Evolutionary conservation across 2,329 filamentous ascomycete genomes (phyloP), one percentile per base, ranked within the genome.

Genomic region (Penicillium sp.): DNA sequence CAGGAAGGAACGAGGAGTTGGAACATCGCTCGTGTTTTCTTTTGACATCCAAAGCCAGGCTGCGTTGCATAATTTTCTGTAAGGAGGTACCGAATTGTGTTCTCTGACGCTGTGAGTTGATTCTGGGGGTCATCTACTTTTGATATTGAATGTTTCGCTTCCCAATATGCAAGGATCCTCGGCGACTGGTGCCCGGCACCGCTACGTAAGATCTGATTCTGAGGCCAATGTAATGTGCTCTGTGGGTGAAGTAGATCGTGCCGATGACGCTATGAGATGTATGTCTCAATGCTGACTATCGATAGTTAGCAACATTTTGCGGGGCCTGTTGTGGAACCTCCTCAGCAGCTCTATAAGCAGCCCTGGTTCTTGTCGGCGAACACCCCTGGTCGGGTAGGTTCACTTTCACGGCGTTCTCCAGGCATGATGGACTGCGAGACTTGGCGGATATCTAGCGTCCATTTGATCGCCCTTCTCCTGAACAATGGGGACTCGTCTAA

Each of bases 131-230:
- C 23, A 50, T 15, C 23, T 50, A 4, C 21, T 15, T 13, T 9
- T 30, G 7, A 6, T 23, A 23, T 21, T 23, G 11, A 30, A 54
- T 29, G 7, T 41, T 17, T 21, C 45, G 38, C 21, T 8, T 55
- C 52, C 52, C 52, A 55, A 55, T 21, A 17, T 55, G 52, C 38
- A 55, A 55, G 52, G 52, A 54, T 38, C 21, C 11, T 30, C 50
- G 31, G 4, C 23, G 50, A 30, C 21, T 52, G 13, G n/a, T 52
- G 9, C 13, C 35, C 5, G 35, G 35, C 35, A 15, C 11, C 15
- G 35, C 13, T 13, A 15, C 35, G 35, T 15, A 41, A 13, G 35
- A 41, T 15, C 15, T 41, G 35, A 41, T 8, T 5, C 15, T 5
- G 35, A 41, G 11, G 35, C 35, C 35, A 41, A 15, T 41, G 13